Evolutionary conservation across 371 early-diverging fungal species (phyloP).

Genomic region (Zancudomyces culisetae): DNA sequence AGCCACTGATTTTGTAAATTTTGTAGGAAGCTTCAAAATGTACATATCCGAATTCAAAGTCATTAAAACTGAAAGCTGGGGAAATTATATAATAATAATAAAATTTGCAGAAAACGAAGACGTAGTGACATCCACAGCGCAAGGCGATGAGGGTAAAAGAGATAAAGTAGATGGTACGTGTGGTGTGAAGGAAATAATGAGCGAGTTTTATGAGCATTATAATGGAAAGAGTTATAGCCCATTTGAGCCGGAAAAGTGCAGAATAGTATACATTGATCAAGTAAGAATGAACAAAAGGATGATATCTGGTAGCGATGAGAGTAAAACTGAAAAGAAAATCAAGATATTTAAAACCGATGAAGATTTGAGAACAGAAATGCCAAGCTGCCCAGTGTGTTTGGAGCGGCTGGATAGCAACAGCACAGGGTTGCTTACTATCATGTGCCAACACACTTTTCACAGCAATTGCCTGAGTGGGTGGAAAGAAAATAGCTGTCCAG

Average conservation of each 20-base stretch:
- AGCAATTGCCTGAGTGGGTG: constrained; percentile 72
- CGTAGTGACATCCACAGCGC: constrained; percentile 12
- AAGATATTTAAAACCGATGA: background rate
- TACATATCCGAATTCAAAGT: constrained; percentile 11
- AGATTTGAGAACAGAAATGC: constrained; percentile 33
- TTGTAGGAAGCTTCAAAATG: constrained; percentile 32
- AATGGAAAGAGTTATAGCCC: constrained; percentile 67
- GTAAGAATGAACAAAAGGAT: background rate
- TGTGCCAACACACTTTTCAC: constrained; percentile 91
- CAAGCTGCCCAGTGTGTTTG: constrained; percentile 85
- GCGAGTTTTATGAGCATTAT: constrained; percentile 45
- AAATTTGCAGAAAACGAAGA: background rate
- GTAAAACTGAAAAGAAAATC: background rate
- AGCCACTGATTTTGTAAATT: constrained; percentile 61
- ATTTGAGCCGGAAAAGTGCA: constrained; percentile 56
- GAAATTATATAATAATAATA: background rate
- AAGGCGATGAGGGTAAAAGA: constrained; percentile 59
- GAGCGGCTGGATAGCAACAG: constrained; percentile 70
- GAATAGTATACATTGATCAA: constrained; percentile 43
- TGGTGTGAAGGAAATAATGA: constrained; percentile 30
- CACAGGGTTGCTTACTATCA: constrained; percentile 68
- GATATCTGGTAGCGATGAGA: background rate
- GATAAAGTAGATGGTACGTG: constrained; percentile 72
- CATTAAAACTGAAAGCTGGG: background rate
- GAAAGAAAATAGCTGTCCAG: constrained; percentile 80